Percentiles rank a stretch among this genome's conserved stretches.
Conservation (phyloP, 352 stramenopile species). For the Phytophthora lateralis region DNA sequence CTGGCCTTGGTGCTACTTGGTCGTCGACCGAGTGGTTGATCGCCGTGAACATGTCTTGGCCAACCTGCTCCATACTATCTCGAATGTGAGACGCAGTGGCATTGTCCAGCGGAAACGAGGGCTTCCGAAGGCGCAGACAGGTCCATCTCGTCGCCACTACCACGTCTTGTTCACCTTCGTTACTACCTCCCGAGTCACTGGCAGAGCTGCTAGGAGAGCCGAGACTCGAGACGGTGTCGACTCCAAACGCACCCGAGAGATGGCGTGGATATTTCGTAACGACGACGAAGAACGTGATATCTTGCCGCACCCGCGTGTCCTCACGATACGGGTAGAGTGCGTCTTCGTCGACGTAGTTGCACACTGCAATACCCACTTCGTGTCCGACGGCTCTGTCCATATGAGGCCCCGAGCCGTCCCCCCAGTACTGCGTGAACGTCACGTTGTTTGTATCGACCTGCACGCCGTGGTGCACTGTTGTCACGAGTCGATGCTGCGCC, state of each 20-base stretch:
- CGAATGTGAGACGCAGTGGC: slow-evolving; percentile 22
- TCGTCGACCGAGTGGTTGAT: slow-evolving; percentile 26
- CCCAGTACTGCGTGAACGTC: slow-evolving; percentile 40
- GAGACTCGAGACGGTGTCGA: not conserved
- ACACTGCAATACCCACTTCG: slow-evolving; percentile 40
- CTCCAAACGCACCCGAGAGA: slow-evolving; percentile 7
- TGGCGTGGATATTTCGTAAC: slow-evolving; percentile 29
- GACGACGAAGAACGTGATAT: slow-evolving; percentile 49
- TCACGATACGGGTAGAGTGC: slow-evolving; percentile 51
- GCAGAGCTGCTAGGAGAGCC: not conserved
- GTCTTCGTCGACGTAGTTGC: slow-evolving; percentile 56
- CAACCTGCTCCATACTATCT: slow-evolving; percentile 29
- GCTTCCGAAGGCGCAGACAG: slow-evolving; percentile 43
- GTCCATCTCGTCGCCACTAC: slow-evolving; percentile 41
- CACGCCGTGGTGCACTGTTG: slow-evolving; percentile 24
- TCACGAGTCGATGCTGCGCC: slow-evolving; percentile 46
- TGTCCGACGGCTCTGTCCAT: slow-evolving; percentile 15
- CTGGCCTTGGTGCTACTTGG: not conserved
- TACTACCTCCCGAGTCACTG: slow-evolving; percentile 1
- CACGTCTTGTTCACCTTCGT: slow-evolving; percentile 16
- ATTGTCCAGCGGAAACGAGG: slow-evolving; percentile 24
- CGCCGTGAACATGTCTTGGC: slow-evolving; percentile 30
- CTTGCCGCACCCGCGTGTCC: slow-evolving; percentile 43
- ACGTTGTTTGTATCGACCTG: slow-evolving; percentile 50
- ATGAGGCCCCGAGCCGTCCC: slow-evolving; percentile 22